phyloP scores from a whole-genome alignment of 2,329 filamentous ascomycete species.

The Epichloe glyceriae region DNA sequence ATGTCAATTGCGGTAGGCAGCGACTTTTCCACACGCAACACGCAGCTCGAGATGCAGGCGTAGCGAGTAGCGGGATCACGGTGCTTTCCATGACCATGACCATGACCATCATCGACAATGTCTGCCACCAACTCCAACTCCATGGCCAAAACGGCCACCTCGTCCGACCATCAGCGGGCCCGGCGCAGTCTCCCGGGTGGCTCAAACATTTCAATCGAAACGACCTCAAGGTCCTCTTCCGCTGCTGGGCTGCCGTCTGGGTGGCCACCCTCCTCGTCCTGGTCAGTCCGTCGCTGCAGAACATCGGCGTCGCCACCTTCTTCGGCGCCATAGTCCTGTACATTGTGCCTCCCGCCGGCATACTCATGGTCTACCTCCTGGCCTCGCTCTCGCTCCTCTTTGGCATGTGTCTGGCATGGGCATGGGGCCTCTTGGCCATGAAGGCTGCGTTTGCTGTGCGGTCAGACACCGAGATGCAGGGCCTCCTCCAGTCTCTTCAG shows the following conservation, averaged over 20 bases:
- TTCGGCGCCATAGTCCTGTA: constrained; percentile 29
- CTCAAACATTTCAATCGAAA: constrained; percentile 32
- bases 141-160: neutral
- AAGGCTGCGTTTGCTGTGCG: constrained; percentile 32
- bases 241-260: constrained; percentile 34
- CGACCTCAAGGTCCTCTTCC: constrained; percentile 33
- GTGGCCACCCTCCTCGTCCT: constrained; percentile 31
- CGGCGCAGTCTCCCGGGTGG: constrained; percentile 15
- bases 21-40: no score
- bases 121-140: neutral
- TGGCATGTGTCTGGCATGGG: constrained; percentile 35
- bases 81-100: no score
- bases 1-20: no score
- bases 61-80: no score
- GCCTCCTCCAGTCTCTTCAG: constrained; percentile 20
- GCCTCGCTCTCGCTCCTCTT: constrained; percentile 28
- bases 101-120: neutral
- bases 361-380: constrained; percentile 32
- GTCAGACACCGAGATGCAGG: constrained; percentile 24
- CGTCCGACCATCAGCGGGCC: neutral
- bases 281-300: constrained; percentile 27
- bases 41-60: no score
- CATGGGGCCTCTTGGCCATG: constrained; percentile 35
- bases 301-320: constrained; percentile 31
- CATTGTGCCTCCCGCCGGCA: constrained; percentile 31